phyloP scores from a whole-genome alignment of 2,329 filamentous ascomycete species.

The Phialophora verrucosa region DNA sequence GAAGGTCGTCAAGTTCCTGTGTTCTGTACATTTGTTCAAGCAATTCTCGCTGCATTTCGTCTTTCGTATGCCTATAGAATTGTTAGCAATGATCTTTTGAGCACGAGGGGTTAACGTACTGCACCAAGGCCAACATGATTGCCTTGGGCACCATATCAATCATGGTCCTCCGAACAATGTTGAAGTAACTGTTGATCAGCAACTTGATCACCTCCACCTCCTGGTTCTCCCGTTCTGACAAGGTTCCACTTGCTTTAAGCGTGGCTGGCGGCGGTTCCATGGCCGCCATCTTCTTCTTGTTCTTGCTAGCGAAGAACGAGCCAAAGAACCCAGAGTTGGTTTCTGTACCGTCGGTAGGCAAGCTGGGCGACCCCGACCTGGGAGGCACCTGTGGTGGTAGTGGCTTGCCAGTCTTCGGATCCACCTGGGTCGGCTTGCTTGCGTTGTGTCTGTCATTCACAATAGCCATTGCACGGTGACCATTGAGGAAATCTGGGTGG shows the following conservation, averaged over 20 bases:
- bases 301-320: slow-evolving; percentile 98
- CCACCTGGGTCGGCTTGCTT: slow-evolving; percentile 86
- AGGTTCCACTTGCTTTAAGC: slow-evolving; percentile 89
- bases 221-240: slow-evolving; percentile 91
- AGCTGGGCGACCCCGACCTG: slow-evolving; percentile 76
- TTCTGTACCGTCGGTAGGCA: slow-evolving; percentile 61
- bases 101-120: slow-evolving; percentile 65
- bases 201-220: slow-evolving; percentile 99
- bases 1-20: slow-evolving; percentile 85
- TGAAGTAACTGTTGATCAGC: slow-evolving; percentile 95
- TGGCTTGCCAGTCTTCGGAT: slow-evolving; percentile 98
- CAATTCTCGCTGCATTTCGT: slow-evolving; percentile 97
- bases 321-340: slow-evolving; percentile 88
- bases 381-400: slow-evolving; percentile 71
- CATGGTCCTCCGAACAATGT: slow-evolving; percentile 97
- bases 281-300: slow-evolving; percentile 99
- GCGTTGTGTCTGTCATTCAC: slow-evolving; percentile 90
- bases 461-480: slow-evolving; percentile 96
- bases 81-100: slow-evolving; percentile 28
- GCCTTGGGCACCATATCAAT: slow-evolving; percentile 99
- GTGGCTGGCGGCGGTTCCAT: slow-evolving; percentile 95
- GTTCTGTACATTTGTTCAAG: slow-evolving; percentile 97
- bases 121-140: slow-evolving; percentile 95
- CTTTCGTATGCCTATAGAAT: slow-evolving; percentile 78
- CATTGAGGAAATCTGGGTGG: slow-evolving; percentile 96